These are phyloP conservation scores for Papiliotrema flavescens DNA, from an alignment of 1,284 basidiomycete genomes.

Conservation along the genomic window DNA sequence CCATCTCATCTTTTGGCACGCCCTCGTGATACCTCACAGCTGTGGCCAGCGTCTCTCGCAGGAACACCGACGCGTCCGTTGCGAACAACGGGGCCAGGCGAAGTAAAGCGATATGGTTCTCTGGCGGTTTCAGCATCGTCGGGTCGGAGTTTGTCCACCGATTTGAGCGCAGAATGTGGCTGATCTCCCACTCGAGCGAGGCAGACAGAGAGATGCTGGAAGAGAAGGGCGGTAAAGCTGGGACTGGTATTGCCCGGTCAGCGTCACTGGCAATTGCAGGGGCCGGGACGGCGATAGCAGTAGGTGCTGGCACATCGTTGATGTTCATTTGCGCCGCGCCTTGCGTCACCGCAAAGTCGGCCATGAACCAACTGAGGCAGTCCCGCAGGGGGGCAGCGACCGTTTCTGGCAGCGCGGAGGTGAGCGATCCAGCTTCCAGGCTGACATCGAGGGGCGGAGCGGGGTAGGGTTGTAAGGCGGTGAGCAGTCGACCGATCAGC, in stretches of 20 bases:
- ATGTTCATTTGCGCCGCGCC: background rate
- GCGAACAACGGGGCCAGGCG: conserved; percentile 7
- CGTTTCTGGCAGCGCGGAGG: conserved; percentile 30
- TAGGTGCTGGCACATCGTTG: background rate
- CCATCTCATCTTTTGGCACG: background rate
- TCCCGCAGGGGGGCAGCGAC: conserved; percentile 30
- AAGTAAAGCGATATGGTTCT: conserved; percentile 7
- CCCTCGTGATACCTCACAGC: too few relatives aligned
- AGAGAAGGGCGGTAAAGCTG: background rate
- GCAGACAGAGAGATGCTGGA: background rate
- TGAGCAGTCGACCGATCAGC: conserved; percentile 23
- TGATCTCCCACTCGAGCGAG: background rate
- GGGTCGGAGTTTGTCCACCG: background rate
- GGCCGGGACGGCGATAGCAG: too few relatives aligned
- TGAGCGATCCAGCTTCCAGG: conserved; percentile 35
- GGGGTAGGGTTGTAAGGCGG: conserved; percentile 32
- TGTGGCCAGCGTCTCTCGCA: conserved; percentile 6
- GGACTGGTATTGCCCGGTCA: background rate
- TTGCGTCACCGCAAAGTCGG: conserved; percentile 29
- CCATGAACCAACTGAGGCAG: conserved; percentile 38
- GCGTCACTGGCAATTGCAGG: background rate
- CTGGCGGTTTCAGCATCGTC: background rate
- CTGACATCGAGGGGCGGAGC: conserved; percentile 41
- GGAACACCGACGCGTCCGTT: conserved; percentile 10
- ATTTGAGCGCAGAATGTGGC: background rate